Evolutionary conservation across 345 rosid genomes (phyloP).

Genomic region (Acer campestre): DNA sequence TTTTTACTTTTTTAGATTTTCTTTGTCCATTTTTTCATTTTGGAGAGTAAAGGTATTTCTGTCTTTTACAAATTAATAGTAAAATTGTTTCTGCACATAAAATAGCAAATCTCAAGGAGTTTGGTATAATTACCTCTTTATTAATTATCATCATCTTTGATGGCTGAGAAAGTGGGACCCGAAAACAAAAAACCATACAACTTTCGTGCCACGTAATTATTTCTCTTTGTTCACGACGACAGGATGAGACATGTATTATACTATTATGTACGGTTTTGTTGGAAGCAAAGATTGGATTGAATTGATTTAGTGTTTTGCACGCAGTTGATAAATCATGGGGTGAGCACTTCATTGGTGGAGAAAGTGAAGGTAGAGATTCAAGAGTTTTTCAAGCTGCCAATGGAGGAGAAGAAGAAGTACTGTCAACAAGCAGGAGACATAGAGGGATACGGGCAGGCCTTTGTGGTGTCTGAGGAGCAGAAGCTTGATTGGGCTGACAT

Average conservation of each 20-base stretch:
- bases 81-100: no score
- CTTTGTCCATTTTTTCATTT: no score
- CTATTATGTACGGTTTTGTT: no score
- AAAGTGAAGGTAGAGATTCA: constrained; percentile 28
- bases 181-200: constrained; percentile 6
- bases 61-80: no score
- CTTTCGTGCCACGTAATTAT: constrained; percentile 25
- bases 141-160: neutral
- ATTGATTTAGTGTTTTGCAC: no score
- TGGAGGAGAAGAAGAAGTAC: constrained; percentile 32
- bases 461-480: constrained; percentile 37
- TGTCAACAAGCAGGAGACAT: constrained; percentile 31
- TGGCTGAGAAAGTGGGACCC: constrained; percentile 15
- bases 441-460: constrained; percentile 38
- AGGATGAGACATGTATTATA: neutral
- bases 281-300: no score
- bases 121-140: no score
- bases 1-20: no score
- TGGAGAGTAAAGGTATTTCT: no score
- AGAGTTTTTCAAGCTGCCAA: constrained; percentile 27
- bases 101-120: no score
- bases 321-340: constrained; percentile 26
- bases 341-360: constrained; percentile 22
- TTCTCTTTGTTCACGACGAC: constrained; percentile 8
- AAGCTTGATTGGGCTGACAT: constrained; percentile 37